phyloP scores from a whole-genome alignment of 768 basidiomycete genomes.

The Coprinopsis cinerea region DNA sequence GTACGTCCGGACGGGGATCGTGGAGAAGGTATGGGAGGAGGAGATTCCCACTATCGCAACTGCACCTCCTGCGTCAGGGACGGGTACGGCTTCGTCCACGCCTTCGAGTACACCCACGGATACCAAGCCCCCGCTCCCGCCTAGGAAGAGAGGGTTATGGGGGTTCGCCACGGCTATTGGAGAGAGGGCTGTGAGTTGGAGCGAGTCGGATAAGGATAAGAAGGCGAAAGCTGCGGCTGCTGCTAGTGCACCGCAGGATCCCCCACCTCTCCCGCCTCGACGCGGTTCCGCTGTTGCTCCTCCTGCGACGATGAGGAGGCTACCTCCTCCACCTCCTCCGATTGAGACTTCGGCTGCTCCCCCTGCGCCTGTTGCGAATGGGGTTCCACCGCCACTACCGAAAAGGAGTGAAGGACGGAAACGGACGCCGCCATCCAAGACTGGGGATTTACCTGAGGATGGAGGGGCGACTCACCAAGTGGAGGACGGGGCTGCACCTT shows the following conservation, averaged over 20 bases:
- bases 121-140: conserved; percentile 58
- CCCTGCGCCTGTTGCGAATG: background rate
- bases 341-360: conserved; percentile 1
- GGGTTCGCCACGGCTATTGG: conserved; percentile 60
- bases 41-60: conserved; percentile 40
- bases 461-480: background rate
- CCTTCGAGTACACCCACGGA: conserved; percentile 12
- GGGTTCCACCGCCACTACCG: conserved; percentile 45
- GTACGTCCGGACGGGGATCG: conserved; percentile 73
- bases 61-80: conserved; percentile 19
- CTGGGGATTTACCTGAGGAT: background rate
- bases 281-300: conserved; percentile 7
- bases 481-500: conserved; percentile 1
- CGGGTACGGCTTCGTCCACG: conserved; percentile 6
- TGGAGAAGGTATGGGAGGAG: conserved; percentile 89
- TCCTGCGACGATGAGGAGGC: too few relatives aligned
- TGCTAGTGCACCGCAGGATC: background rate
- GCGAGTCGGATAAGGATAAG: conserved; percentile 34
- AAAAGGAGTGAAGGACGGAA: conserved; percentile 38
- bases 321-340: conserved; percentile 15
- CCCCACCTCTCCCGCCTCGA: conserved; percentile 5
- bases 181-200: conserved; percentile 55
- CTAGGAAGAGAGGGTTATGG: conserved; percentile 59
- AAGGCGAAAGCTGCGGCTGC: conserved; percentile 6
- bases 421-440: conserved; percentile 9